Evolutionary conservation across 2,329 filamentous ascomycete species (phyloP).

Genomic region (Cytospora paraplurivora): DNA sequence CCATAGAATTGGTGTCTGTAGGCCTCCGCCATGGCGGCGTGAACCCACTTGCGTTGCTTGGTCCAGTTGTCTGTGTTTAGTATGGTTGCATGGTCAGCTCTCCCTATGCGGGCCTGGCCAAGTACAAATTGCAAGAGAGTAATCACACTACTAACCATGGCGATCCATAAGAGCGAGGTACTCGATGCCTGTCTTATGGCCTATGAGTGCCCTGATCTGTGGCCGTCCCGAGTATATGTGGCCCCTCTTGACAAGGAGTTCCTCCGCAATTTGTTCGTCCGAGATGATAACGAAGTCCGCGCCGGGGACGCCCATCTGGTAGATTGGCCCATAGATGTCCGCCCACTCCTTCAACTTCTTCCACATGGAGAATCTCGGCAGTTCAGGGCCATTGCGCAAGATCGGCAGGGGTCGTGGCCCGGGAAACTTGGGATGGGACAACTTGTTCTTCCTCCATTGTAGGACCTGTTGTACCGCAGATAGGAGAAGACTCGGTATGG

Average conservation of each 20-base stretch:
- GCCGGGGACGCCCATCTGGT: constrained; percentile 44
- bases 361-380: constrained; percentile 51
- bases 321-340: constrained; percentile 47
- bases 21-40: constrained; percentile 47
- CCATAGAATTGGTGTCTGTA: constrained; percentile 48
- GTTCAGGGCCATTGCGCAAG: constrained; percentile 51
- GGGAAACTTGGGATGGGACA: constrained; percentile 41
- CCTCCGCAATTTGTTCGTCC: constrained; percentile 50
- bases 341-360: constrained; percentile 54
- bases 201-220: constrained; percentile 51
- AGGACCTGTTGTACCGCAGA: constrained; percentile 44
- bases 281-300: constrained; percentile 49
- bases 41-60: constrained; percentile 53
- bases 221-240: constrained; percentile 54
- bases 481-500: constrained; percentile 48
- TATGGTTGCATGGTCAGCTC: constrained; percentile 1
- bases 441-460: constrained; percentile 37
- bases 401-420: constrained; percentile 51
- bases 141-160: constrained; percentile 42
- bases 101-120: background rate
- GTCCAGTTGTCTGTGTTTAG: constrained; percentile 48
- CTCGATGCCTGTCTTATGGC: constrained; percentile 50
- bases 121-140: background rate
- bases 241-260: constrained; percentile 51
- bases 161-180: constrained; percentile 56